Evolutionary conservation across 139 green algal genomes (phyloP), one percentile per base, ranked within the genome.

Genomic region (Asterochloris erici): DNA sequence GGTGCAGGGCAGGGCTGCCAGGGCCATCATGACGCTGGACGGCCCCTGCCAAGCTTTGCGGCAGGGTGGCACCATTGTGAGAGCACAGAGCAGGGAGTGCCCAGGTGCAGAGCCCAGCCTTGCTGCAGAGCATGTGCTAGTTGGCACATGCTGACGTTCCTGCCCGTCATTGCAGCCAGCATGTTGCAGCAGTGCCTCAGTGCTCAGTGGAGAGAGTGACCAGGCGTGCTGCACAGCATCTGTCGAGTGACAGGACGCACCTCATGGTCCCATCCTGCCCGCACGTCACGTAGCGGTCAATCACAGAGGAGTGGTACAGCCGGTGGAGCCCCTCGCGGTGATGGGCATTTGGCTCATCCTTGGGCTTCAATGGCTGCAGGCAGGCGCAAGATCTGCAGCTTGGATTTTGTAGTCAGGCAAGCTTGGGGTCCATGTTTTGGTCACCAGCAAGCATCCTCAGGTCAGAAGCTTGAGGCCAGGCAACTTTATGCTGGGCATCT

Each of bases 241-340:
- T 54, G 38, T 6, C 6, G 38, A 6, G 38, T 54, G 38, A 6
- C 38, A 6, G 38, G 11, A 23, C 76, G 54, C 0, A 80, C 76
- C 76, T 62, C 80, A 95, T 92, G 60, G 85, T 93, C 78, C 90
- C 92, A 77, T 96, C 92, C 9, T 89, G 84, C 13, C 89, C 88
- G 75, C 85, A 92, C 0, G 89, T 94, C 17, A 97, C 82, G 84
- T 97, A 97, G 81, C 93, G 94, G 81, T 96, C 92, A 60, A 95
- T 84, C 0, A 81, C 83, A 62, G 62, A 83, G 84, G 63, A 87
- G 79, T 89, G 91, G 28, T 89, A 83, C 2, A 95, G 21, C 16
- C 79, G 80, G 79, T 94, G 89, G 1, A 93, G 89, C 1, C 81
- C 60, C 17, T 86, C 84, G 66, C 90, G 92, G 82, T 92, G 89